phyloP scores from a whole-genome alignment of 2,329 filamentous ascomycete species.

The Madurella fahalii region DNA sequence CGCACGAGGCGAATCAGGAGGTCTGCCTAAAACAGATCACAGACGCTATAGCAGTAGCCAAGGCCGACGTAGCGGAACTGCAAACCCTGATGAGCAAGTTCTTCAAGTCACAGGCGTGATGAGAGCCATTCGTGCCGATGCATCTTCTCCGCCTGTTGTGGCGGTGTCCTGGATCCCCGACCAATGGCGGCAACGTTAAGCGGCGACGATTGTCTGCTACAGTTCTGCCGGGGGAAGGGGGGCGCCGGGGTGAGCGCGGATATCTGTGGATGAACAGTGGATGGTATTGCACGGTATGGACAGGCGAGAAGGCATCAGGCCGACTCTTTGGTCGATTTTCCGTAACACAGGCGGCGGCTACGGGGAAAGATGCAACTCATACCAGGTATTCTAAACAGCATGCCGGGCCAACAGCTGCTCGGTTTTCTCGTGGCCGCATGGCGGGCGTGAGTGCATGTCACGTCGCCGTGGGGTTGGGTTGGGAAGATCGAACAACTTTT shows the following conservation, averaged over 20 bases:
- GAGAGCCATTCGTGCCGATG: neutral
- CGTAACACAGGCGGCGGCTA: neutral
- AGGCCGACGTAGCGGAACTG: slow-evolving; percentile 71
- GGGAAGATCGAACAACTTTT: neutral
- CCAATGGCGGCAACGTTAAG: neutral
- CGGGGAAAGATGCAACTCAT: neutral
- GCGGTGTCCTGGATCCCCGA: neutral
- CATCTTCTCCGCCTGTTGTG: neutral
- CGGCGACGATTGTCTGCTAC: too few species aligned
- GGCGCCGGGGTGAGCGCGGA: too few species aligned
- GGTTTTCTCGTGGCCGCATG: neutral
- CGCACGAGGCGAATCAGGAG: slow-evolving; percentile 60
- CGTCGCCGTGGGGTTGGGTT: neutral
- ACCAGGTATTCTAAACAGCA: neutral
- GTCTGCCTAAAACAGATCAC: slow-evolving; percentile 66
- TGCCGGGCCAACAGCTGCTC: neutral
- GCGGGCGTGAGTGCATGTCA: neutral
- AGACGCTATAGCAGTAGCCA: slow-evolving; percentile 66
- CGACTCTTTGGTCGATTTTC: neutral
- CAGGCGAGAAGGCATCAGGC: neutral
- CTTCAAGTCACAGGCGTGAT: slow-evolving; percentile 40
- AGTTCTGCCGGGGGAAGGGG: too few species aligned
- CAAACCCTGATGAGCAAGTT: slow-evolving; percentile 67
- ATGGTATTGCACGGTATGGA: neutral
- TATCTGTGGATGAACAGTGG: neutral